phyloP scores from a whole-genome alignment of 306 rosid genomes.

The Gleditsia sinensis region DNA sequence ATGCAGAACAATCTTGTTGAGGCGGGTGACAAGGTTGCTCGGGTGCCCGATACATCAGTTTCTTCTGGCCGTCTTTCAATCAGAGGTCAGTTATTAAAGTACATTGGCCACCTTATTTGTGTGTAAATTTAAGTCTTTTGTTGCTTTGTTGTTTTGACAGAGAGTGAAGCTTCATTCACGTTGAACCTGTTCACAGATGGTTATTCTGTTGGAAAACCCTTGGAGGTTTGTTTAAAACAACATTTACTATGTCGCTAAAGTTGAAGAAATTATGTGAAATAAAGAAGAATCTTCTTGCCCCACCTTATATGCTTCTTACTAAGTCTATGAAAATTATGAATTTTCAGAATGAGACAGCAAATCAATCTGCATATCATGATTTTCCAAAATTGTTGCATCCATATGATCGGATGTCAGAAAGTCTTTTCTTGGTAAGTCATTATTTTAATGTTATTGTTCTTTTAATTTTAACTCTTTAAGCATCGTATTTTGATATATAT shows the following conservation, averaged over 20 bases:
- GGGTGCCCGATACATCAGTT: constrained; percentile 41
- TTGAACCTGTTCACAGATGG: constrained; percentile 83
- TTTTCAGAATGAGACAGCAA: constrained; percentile 64
- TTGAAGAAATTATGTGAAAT: constrained; percentile 16
- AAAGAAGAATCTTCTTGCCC: constrained; percentile 6
- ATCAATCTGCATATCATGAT: constrained; percentile 57
- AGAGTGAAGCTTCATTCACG: constrained; percentile 77
- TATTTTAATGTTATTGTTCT: constrained; percentile 14
- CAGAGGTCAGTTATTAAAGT: constrained; percentile 45
- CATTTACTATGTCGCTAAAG: constrained; percentile 8
- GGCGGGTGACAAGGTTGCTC: constrained; percentile 47
- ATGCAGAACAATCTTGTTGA: constrained; percentile 52
- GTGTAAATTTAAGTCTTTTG: constrained; percentile 31
- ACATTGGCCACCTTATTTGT: constrained; percentile 16
- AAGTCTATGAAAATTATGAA: constrained; percentile 28
- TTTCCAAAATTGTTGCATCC: constrained; percentile 81
- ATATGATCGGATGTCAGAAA: constrained; percentile 88
- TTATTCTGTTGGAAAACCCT: constrained; percentile 82
- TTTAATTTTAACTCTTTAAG: constrained; percentile 25
- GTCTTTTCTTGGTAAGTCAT: constrained; percentile 74
- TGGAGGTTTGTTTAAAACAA: constrained; percentile 69
- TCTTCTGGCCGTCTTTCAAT: constrained; percentile 47
- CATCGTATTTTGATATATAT: background rate
- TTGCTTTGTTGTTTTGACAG: constrained; percentile 53
- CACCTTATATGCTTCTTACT: constrained; percentile 26